Base-by-base conservation (phyloP, 2,329 filamentous ascomycete genomes). In the Fusarium sp. region DNA sequence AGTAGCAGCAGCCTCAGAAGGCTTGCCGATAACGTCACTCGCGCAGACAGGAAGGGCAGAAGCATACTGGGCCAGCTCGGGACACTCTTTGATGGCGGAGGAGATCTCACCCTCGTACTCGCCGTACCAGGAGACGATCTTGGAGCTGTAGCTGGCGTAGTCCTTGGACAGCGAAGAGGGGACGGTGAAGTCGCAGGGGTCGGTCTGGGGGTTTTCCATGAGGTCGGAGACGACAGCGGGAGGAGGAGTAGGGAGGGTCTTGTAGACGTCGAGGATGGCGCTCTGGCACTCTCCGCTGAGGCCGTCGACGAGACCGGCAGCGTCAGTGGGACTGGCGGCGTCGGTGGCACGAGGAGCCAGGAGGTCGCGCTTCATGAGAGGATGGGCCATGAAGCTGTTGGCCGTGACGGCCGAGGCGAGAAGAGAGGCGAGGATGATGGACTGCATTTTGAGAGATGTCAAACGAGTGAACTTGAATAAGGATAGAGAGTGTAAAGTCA, bases 181-280 rank as follows among this genome's bases (percentile, higher is more conserved):
- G 8, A 73, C 56, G 55, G 57, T 73, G 72, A 76, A 74, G 64
- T 57, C 20, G 77, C 79, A 80, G 5, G 72, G 66, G 73, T 79
- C 73, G 51, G 75, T 73, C 52, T 70, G 67, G 7, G 73, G 66
- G 66, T 76, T 52, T 10, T 63, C 56, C 11, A 46, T 45, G 28
- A 70, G 33, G 65, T 75, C 75, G 35, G 70, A 64, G 56, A 71
- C 32, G 67, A 80, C 69, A 32, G 62, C 62, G 3, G 77, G 66
- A 7, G 75, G 69, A 19, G 78, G 77, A 5, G 77, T 77, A 14
- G 78, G 78, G 15, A 78, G 33, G 10, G 66, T 56, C 41, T 55
- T 41, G 67, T 72, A 65, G 66, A 76, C 44, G 51, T 62, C 63
- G 30, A 72, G 40, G 54, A 73, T 67, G 46, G 70, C 73, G 17